Percentiles rank a stretch among this genome's conserved stretches.
phyloP scores from a whole-genome alignment of 2,329 filamentous ascomycete species.

The Fusarium praegraminearum region DNA sequence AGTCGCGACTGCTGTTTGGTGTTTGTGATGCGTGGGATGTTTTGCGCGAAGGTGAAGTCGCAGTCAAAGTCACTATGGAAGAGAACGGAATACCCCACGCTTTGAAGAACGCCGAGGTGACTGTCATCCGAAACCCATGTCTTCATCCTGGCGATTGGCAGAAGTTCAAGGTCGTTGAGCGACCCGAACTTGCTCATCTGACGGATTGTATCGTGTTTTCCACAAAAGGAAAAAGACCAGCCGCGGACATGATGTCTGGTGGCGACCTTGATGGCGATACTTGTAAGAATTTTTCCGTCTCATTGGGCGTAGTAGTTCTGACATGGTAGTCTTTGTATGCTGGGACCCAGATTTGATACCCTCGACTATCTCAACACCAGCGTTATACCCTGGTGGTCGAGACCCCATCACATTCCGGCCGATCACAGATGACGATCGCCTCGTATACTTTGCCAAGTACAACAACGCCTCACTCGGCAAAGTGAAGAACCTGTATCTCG shows the following conservation, averaged over 20 bases:
- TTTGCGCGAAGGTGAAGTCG: constrained; percentile 2
- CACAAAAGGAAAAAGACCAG: neutral
- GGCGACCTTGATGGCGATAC: constrained; percentile 8
- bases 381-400: neutral
- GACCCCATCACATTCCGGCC: neutral
- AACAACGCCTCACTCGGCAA: neutral
- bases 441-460: neutral
- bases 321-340: neutral
- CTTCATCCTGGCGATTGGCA: constrained; percentile 18
- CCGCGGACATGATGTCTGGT: constrained; percentile 6
- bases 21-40: constrained; percentile 7
- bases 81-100: neutral
- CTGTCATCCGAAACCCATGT: constrained; percentile 11
- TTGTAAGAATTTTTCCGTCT: neutral
- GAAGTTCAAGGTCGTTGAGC: constrained; percentile 3
- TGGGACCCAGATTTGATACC: constrained; percentile 8
- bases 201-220: constrained; percentile 10
- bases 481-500: constrained; percentile 14
- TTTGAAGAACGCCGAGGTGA: neutral
- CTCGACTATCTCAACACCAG: neutral
- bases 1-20: neutral
- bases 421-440: constrained; percentile 5
- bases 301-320: neutral
- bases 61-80: neutral
- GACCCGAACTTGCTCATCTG: neutral